Evolutionary conservation across 345 rosid species (phyloP).

Genomic region (Abelmoschus esculentus): DNA sequence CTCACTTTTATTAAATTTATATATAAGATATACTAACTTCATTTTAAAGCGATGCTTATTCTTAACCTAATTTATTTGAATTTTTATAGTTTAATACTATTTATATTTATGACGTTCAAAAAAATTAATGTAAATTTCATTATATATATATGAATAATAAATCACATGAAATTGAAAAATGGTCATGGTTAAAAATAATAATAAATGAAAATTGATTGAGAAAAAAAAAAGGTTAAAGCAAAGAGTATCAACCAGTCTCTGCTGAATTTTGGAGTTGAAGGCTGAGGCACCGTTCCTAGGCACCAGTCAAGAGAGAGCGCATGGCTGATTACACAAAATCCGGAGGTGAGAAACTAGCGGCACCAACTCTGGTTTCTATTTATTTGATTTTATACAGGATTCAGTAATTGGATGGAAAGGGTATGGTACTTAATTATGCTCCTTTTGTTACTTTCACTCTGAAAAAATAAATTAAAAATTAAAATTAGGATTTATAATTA

Average conservation of each 20-base stretch:
- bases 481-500: no score
- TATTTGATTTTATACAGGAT: neutral
- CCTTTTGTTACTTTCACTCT: no score
- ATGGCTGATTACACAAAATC: slow-evolving; percentile 69
- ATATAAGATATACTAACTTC: neutral
- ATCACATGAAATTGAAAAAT: neutral
- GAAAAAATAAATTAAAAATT: no score
- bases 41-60: neutral
- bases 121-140: no score
- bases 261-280: slow-evolving; percentile 1
- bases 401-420: neutral
- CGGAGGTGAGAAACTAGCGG: slow-evolving; percentile 64
- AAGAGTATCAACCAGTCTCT: neutral
- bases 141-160: no score
- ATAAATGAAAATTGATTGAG: neutral
- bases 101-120: no score
- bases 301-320: slow-evolving; percentile 53
- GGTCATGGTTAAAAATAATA: neutral
- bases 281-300: slow-evolving; percentile 48
- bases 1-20: neutral
- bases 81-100: no score
- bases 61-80: no score
- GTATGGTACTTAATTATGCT: no score
- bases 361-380: slow-evolving; percentile 33
- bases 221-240: neutral